Evolutionary conservation across 2,329 filamentous ascomycete species (phyloP).

Genomic region (Aspergillus puulaauensis): DNA sequence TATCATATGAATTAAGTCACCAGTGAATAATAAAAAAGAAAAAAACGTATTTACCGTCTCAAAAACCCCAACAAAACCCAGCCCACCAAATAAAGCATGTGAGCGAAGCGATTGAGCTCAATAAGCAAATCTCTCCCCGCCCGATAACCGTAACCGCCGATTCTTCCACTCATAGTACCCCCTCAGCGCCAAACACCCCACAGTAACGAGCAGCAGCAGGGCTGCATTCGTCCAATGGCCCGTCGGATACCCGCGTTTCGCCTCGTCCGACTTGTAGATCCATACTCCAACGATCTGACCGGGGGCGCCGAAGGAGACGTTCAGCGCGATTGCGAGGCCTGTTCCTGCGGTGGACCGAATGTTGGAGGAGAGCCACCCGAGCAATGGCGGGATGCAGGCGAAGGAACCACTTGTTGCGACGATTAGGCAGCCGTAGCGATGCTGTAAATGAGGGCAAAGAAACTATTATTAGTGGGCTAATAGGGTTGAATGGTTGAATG

Average conservation of each 20-base stretch:
- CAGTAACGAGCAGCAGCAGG: slow-evolving; percentile 59
- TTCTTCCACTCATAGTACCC: slow-evolving; percentile 57
- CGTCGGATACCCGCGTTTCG: slow-evolving; percentile 62
- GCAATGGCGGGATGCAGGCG: slow-evolving; percentile 66
- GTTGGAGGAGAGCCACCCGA: slow-evolving; percentile 71
- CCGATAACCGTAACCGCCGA: slow-evolving; percentile 20
- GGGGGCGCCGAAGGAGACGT: slow-evolving; percentile 66
- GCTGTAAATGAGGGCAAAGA: slow-evolving; percentile 17
- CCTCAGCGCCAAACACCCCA: slow-evolving; percentile 55
- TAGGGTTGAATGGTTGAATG: neutral
- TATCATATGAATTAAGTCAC: neutral
- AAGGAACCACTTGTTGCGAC: slow-evolving; percentile 67
- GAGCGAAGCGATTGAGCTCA: slow-evolving; percentile 4
- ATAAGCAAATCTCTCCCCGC: slow-evolving; percentile 28
- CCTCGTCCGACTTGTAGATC: slow-evolving; percentile 69
- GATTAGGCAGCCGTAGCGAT: slow-evolving; percentile 69
- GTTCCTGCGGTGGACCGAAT: slow-evolving; percentile 64
- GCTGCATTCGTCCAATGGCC: slow-evolving; percentile 68
- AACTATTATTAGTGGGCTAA: neutral
- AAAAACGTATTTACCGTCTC: neutral
- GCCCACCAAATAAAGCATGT: neutral
- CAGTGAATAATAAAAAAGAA: neutral
- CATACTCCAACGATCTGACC: slow-evolving; percentile 72
- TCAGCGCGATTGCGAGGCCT: slow-evolving; percentile 69
- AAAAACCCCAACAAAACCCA: neutral